These are phyloP conservation scores for Borovskyia barvae DNA, from an alignment of 208 protist species.

Conservation along the genomic window DNA sequence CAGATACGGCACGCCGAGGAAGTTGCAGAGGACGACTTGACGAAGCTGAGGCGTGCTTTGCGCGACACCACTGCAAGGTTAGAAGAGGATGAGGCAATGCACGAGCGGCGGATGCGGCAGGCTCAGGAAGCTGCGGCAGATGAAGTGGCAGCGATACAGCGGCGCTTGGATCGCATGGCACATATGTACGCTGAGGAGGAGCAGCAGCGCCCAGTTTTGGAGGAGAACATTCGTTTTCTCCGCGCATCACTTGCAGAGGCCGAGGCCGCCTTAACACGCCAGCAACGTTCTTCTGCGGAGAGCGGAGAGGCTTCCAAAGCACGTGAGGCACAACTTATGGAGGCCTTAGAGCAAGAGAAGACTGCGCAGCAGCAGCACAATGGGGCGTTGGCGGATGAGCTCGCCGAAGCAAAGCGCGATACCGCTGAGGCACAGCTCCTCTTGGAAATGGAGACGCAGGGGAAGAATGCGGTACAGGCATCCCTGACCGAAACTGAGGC, in stretches of 20 bases:
- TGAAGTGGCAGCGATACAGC: slow-evolving; percentile 1
- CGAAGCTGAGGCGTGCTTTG: slow-evolving; percentile 8
- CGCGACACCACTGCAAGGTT: neutral
- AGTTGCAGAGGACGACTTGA: slow-evolving; percentile 10
- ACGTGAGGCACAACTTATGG: neutral
- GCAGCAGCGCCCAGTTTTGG: neutral
- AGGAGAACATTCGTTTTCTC: slow-evolving; percentile 1
- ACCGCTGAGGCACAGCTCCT: neutral
- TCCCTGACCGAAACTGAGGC: neutral
- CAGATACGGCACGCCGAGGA: slow-evolving; percentile 8
- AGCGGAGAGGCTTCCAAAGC: neutral
- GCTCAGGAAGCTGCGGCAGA: slow-evolving; percentile 2
- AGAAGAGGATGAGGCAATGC: slow-evolving; percentile 5
- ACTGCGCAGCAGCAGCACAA: neutral
- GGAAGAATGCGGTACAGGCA: neutral
- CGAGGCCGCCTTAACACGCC: neutral
- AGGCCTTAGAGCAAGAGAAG: slow-evolving; percentile 2
- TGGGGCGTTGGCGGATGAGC: neutral
- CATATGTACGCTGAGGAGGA: slow-evolving; percentile 5
- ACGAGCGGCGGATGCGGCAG: slow-evolving; percentile 13
- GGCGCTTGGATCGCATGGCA: slow-evolving; percentile 1
- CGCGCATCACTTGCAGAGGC: slow-evolving; percentile 1
- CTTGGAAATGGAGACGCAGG: neutral
- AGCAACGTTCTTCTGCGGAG: slow-evolving; percentile 2
- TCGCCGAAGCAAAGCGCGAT: neutral